A percentile compares a stretch with the other conserved stretches of the same genome.
Conservation (phyloP, 345 rosid species). For the Pugionium cornutum region DNA sequence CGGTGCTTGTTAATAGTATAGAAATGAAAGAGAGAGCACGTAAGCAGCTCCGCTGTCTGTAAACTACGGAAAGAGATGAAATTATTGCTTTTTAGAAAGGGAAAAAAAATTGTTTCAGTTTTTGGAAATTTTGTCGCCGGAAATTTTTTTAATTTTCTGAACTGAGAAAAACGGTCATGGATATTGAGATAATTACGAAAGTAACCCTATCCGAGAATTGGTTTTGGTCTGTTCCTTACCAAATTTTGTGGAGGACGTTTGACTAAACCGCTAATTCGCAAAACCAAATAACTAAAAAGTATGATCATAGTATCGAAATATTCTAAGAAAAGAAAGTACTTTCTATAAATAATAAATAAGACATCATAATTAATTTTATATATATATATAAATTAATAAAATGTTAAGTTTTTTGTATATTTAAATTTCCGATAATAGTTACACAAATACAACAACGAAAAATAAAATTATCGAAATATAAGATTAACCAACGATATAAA, state of each 20-base stretch:
- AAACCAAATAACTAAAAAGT: neutral
- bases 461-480: too few relatives aligned
- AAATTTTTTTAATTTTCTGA: neutral
- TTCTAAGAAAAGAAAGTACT: neutral
- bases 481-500: too few relatives aligned
- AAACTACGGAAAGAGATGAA: conserved; percentile 26
- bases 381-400: too few relatives aligned
- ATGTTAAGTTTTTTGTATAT: too few relatives aligned
- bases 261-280: conserved; percentile 4
- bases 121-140: conserved; percentile 23
- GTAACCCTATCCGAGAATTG: conserved; percentile 18
- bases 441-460: too few relatives aligned
- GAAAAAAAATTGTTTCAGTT: neutral
- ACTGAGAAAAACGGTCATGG: neutral
- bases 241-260: conserved; percentile 31
- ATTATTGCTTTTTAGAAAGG: conserved; percentile 4
- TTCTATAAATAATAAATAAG: neutral
- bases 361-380: neutral
- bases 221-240: conserved; percentile 16
- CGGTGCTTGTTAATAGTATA: conserved; percentile 11
- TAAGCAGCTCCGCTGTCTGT: conserved; percentile 39
- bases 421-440: too few relatives aligned
- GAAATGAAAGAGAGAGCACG: conserved; percentile 20
- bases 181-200: conserved; percentile 9
- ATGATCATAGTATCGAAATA: neutral